Conservation (phyloP, 1,284 basidiomycete genomes). For the Jaminaea rosea region DNA sequence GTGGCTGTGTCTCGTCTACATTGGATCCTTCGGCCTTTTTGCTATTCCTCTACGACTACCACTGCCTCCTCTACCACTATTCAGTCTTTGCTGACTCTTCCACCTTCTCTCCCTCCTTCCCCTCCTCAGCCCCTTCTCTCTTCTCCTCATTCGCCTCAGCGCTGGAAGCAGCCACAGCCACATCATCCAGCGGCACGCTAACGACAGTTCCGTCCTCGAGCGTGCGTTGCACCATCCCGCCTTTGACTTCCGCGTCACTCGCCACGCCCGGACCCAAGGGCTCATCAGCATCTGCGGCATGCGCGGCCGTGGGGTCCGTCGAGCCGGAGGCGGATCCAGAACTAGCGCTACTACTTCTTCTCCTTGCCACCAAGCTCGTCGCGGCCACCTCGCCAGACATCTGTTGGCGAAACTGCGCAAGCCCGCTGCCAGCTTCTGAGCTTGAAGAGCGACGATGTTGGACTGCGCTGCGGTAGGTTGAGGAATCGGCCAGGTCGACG, state of each 20-base stretch:
- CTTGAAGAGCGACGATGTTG: slow-evolving; percentile 16
- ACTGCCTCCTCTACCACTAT: too few species aligned
- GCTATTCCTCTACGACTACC: too few species aligned
- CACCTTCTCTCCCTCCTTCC: too few species aligned
- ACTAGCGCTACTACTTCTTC: background rate
- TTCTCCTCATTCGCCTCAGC: background rate
- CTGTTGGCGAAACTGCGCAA: background rate
- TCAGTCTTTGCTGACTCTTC: too few species aligned
- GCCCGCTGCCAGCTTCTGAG: slow-evolving; percentile 11
- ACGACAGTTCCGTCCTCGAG: slow-evolving; percentile 36
- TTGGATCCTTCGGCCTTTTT: too few species aligned
- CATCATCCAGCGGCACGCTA: slow-evolving; percentile 41
- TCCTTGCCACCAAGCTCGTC: too few species aligned
- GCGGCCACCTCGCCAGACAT: too few species aligned
- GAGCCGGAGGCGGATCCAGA: slow-evolving; percentile 5
- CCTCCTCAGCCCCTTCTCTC: too few species aligned
- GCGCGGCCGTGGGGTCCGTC: background rate
- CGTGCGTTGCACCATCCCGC: slow-evolving; percentile 32
- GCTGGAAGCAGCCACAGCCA: slow-evolving; percentile 15
- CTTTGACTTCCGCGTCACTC: slow-evolving; percentile 13
- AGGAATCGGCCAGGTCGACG: slow-evolving; percentile 12
- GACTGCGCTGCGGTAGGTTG: slow-evolving; percentile 1
- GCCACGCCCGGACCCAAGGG: slow-evolving; percentile 30
- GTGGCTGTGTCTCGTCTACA: too few species aligned
- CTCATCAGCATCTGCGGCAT: slow-evolving; percentile 17